Evolutionary conservation across 2,329 filamentous ascomycete genomes (phyloP).

Genomic region (Arthrobotrys entomopaga): DNA sequence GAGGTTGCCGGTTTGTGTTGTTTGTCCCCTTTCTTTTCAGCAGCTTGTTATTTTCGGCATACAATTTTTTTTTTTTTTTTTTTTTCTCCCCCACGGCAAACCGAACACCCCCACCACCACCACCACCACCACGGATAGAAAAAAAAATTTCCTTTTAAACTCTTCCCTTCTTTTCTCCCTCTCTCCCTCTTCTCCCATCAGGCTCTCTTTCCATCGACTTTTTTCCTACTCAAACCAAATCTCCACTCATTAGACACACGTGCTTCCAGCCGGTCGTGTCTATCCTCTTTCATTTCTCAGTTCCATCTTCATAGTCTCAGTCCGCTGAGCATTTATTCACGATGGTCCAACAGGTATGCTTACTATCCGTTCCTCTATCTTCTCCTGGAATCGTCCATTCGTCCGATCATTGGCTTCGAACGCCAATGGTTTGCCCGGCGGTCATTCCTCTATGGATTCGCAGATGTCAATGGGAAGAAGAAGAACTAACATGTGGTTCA

Average conservation of each 20-base stretch:
- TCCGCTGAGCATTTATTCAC: slow-evolving; percentile 52
- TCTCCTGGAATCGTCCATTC: slow-evolving; percentile 21
- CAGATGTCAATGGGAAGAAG: slow-evolving; percentile 27
- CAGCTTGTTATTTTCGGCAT: slow-evolving; percentile 37
- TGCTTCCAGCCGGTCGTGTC: slow-evolving; percentile 47
- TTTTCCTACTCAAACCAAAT: slow-evolving; percentile 33
- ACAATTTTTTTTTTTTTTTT: slow-evolving; percentile 31
- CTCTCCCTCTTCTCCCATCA: slow-evolving; percentile 22
- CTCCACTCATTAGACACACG: slow-evolving; percentile 54
- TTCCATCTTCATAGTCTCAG: slow-evolving; percentile 49
- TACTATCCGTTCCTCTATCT: slow-evolving; percentile 41
- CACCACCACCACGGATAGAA: slow-evolving; percentile 17
- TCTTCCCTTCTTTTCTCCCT: slow-evolving; percentile 47
- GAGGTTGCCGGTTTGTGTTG: slow-evolving; percentile 5
- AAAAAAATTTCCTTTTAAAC: slow-evolving; percentile 52
- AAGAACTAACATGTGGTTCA: slow-evolving; percentile 20
- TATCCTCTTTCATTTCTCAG: slow-evolving; percentile 27
- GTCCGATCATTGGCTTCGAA: slow-evolving; percentile 29
- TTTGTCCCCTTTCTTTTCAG: slow-evolving; percentile 46
- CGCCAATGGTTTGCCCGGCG: slow-evolving; percentile 34
- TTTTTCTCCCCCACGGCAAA: slow-evolving; percentile 33
- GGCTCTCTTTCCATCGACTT: slow-evolving; percentile 38
- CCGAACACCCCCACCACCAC: too few species aligned
- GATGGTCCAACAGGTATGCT: slow-evolving; percentile 55
- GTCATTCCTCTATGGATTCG: neutral